phyloP scores from a whole-genome alignment of 2,329 filamentous ascomycete species.

The Clarireedia paspali region DNA sequence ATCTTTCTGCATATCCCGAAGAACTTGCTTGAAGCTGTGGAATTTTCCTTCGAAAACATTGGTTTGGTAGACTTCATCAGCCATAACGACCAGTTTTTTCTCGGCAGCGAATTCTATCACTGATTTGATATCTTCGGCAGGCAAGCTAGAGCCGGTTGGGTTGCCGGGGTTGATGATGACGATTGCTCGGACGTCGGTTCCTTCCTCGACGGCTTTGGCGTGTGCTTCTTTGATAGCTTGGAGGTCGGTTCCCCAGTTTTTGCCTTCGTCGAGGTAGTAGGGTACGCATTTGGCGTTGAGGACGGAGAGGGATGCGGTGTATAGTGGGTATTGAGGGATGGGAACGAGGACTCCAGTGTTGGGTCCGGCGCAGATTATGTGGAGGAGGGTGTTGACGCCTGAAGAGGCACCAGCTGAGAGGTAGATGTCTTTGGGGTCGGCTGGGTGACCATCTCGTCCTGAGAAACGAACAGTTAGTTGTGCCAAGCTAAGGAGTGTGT shows the following conservation, averaged over 20 bases:
- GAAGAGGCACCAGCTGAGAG: slow-evolving; percentile 87
- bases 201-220: slow-evolving; percentile 64
- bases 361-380: slow-evolving; percentile 73
- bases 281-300: slow-evolving; percentile 83
- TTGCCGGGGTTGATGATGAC: slow-evolving; percentile 99
- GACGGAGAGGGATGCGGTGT: slow-evolving; percentile 84
- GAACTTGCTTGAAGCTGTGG: slow-evolving; percentile 86
- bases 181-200: slow-evolving; percentile 83
- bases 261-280: slow-evolving; percentile 84
- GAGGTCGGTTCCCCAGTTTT: slow-evolving; percentile 82
- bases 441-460: slow-evolving; percentile 82
- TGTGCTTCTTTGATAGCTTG: slow-evolving; percentile 67
- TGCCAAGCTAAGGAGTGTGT: neutral
- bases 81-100: slow-evolving; percentile 81
- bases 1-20: slow-evolving; percentile 73
- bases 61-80: slow-evolving; percentile 98
- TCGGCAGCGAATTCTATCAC: slow-evolving; percentile 84
- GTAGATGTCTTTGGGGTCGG: slow-evolving; percentile 76
- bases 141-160: slow-evolving; percentile 83
- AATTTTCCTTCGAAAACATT: slow-evolving; percentile 95
- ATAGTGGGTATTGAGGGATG: slow-evolving; percentile 96
- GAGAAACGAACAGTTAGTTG: slow-evolving; percentile 9
- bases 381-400: slow-evolving; percentile 87
- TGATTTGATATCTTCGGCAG: slow-evolving; percentile 67
- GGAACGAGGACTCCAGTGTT: slow-evolving; percentile 82